Evolutionary conservation across 768 basidiomycete genomes (phyloP), one percentile per base, ranked within the genome.

Genomic region (Crassisporium funariophilum): DNA sequence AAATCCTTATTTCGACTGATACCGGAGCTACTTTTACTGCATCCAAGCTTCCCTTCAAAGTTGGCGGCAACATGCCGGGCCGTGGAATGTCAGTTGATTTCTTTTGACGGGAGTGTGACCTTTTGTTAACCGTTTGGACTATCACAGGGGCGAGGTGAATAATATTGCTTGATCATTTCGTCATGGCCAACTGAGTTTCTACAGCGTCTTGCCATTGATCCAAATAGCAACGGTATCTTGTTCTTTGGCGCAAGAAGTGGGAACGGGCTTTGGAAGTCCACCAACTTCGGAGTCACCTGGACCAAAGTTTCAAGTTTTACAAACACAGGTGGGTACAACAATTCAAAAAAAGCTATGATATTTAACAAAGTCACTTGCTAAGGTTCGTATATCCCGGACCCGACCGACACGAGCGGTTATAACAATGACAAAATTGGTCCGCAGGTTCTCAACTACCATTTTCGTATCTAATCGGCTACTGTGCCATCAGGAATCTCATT

Each of bases 51-150:
- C 77, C 83, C 0, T 84, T 85, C 73, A 86, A 86, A 53, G 76
- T 83, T 23, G 82, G 83, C 23, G 82, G 82, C 6, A 83, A 84
- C 59, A 83, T 82, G 82, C 83, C 82, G 24, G 83, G 82, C 40
- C 79, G 83, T 58, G 84, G 82, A 57, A 76, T 83, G 75, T 75
- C 49, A 64, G 66, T 57, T 24, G n/a, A 29, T 47, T n/a, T 49
- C n/a, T 16, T 35, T 40, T 35, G 17, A 25, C 15, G 33, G 19
- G 8, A 23, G 13, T 40, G 27, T 37, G 57, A 46, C 2, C 36
- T 39, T 16, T 43, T 45, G 9, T 54, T 5, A 35, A 22, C n/a
- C 25, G 0, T 39, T 15, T 33, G n/a, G n/a, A n/a, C 22, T 38
- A 49, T 12, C 17, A n/a, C 29, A 72, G 73, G 73, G 76, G 79